phyloP scores from a whole-genome alignment of 2,329 filamentous ascomycete species.

The Penicillium sp. region DNA sequence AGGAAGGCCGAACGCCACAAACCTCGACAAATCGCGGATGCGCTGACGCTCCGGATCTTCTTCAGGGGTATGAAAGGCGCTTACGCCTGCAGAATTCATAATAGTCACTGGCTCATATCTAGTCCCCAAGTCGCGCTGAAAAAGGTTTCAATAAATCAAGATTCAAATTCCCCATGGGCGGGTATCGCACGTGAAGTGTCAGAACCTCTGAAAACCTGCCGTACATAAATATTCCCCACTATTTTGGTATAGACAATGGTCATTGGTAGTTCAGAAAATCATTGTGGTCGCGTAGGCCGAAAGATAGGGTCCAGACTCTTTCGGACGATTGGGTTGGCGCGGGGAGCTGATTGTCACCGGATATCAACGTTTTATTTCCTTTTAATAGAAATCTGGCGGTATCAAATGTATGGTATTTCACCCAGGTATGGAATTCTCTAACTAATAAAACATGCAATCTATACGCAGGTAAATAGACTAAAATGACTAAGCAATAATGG shows the following conservation, averaged over 20 bases:
- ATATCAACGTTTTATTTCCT: neutral
- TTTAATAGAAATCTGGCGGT: no score
- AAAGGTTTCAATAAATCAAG: neutral
- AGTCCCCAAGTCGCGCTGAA: neutral
- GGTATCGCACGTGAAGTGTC: neutral
- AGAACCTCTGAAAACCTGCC: neutral
- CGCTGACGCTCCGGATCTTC: constrained; percentile 16
- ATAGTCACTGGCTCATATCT: neutral
- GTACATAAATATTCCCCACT: neutral
- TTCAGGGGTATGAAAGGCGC: neutral
- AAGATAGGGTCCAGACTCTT: neutral
- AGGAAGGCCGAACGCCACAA: neutral
- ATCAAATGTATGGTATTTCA: no score
- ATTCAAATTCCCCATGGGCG: neutral
- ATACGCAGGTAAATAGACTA: no score
- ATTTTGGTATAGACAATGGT: neutral
- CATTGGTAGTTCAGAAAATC: neutral
- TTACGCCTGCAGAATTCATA: neutral
- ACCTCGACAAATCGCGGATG: constrained; percentile 21
- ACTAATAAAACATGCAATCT: no score
- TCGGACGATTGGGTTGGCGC: neutral
- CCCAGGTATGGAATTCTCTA: no score
- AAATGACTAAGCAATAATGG: no score
- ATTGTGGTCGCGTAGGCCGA: neutral
- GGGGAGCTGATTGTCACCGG: neutral